Evolutionary conservation across 2,329 filamentous ascomycete species (phyloP), one percentile per base, ranked within the genome.

Genomic region (Spiromastix sp.): DNA sequence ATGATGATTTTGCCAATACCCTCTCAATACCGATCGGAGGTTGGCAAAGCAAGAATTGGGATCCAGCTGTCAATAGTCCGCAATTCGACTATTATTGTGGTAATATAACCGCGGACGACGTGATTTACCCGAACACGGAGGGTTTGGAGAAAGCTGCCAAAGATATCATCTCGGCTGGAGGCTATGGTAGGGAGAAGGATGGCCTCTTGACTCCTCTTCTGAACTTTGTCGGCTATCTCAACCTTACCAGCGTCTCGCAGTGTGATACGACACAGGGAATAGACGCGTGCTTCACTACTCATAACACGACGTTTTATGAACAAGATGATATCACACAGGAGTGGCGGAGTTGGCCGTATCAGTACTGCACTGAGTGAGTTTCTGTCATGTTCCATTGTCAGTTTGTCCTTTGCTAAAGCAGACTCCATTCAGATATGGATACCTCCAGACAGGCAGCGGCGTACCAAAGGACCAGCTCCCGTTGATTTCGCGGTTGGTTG

Each of bases 381-480:
- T 29, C 30, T 32, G 27, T 20, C 9, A 16, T 21, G 22, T 8
- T 12, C 13, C 11, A 10, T n/a, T 10, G 21, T 39, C 12, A 34
- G 20, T 32, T 22, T 9, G 10, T 21, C 20, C 15, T n/a, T n/a
- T n/a, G 21, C 21, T 24, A 24, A 24, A 7, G n/a, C n/a, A 7
- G 21, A 24, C 7, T 24, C n/a, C 7, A n/a, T 35, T 18, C 10
- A 72, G 75, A 68, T 91, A 82, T 83, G 85, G 84, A 7, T 91
- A 75, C 58, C 74, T 87, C 32, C 72, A 79, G 44, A 85, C 81
- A 1, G 84, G 85, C 31, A 78, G 74, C 4, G 74, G 77, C 17
- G 76, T 78, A 0, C 84, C 84, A 0, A 48, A 61, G 1, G 62
- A 72, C 39, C 69, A 77, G 36, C 68, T 79, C 1, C 79, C 85